phyloP scores from a whole-genome alignment of 2,329 filamentous ascomycete genomes.

The Diaporthe nobilis region DNA sequence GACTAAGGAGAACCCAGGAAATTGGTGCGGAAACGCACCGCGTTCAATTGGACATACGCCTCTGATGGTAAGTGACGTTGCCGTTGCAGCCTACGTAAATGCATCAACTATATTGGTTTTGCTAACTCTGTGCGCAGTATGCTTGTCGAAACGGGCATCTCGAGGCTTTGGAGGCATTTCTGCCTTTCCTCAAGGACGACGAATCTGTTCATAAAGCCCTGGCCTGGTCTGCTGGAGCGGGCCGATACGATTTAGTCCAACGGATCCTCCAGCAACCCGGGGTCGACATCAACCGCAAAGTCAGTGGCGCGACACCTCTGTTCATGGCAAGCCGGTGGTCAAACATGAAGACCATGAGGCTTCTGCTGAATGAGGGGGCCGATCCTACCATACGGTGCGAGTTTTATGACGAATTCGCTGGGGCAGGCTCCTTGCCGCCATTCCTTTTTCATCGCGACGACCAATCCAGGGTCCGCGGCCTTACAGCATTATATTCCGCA shows the following conservation, averaged over 20 bases:
- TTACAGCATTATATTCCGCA: neutral
- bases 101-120: neutral
- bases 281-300: neutral
- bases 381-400: neutral
- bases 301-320: neutral
- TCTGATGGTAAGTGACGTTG: neutral
- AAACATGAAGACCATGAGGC: neutral
- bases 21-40: neutral
- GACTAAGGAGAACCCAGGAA: neutral
- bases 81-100: neutral
- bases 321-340: neutral
- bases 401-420: neutral
- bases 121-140: neutral
- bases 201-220: neutral
- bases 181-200: neutral
- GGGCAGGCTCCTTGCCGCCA: neutral
- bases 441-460: neutral
- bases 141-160: neutral
- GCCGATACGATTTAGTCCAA: neutral
- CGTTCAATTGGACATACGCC: neutral
- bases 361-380: neutral
- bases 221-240: neutral
- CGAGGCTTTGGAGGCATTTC: neutral
- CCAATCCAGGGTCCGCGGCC: neutral
- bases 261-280: neutral